Evolutionary conservation across 2,329 filamentous ascomycete species (phyloP), one percentile per base, ranked within the genome.

Genomic region (Nectriaceae sp.): DNA sequence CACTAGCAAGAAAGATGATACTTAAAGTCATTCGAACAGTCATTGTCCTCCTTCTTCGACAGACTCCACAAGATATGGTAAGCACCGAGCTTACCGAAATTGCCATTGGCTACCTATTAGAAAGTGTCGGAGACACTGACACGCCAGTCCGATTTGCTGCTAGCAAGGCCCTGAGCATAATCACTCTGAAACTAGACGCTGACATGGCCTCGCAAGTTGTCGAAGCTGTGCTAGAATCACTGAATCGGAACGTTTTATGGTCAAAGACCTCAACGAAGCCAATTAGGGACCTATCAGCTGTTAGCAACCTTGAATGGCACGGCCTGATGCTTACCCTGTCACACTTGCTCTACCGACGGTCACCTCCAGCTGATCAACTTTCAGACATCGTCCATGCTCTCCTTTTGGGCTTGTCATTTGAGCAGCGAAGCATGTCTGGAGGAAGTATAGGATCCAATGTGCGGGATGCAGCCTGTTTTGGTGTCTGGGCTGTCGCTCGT

Each of bases 381-480:
- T 77, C 85, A 0, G 80, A 87, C 45, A 89, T 96, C 36, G 76
- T 96, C 3, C 84, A 88, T 49, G 85, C 88, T 2, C 76, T 97
- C 15, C 72, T 96, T 1, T 80, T 89, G 10, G 92, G 90, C 0
- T 75, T 97, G 21, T 84, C 85, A 1, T 99, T 97, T 64, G 92
- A 99, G 68, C 90, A 96, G 62, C 82, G 92, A 49, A 89, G 87
- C 39, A 82, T 90, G 1, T 90, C 90, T 3, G 93, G 94, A n/a
- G 84, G 81, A 11, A 92, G 90, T 3, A 77, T 93, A 11, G 94
- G 94, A 2, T 87, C 89, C 2, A 96, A 95, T 59, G 92, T 99
- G 15, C 84, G 94, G 40, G 94, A 99, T 72, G 93, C 94, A 11
- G 90, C 94, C 3, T 97, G 92, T 66, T 99, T 97, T 66, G 94